phyloP scores from a whole-genome alignment of 116 monocot genomes.

The Iris pallida region DNA sequence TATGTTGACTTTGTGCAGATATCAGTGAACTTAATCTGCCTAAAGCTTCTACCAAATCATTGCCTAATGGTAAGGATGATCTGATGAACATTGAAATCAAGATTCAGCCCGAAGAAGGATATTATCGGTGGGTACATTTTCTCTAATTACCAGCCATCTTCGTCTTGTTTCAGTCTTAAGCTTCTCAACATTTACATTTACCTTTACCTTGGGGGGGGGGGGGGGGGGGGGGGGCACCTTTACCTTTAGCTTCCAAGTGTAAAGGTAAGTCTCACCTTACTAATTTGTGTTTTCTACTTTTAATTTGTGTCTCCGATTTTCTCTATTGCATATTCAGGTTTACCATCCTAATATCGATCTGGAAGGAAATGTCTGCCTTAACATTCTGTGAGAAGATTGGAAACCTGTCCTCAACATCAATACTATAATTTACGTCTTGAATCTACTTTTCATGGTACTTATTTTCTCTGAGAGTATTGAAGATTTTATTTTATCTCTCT shows the following conservation, averaged over 20 bases:
- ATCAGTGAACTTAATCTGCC: slow-evolving; percentile 1
- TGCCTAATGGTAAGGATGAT: neutral
- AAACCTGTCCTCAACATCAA: slow-evolving; percentile 98
- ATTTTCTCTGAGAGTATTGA: no score
- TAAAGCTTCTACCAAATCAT: slow-evolving; percentile 1
- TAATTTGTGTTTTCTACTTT: no score
- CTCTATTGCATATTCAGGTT: slow-evolving; percentile 44
- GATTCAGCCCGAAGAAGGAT: neutral
- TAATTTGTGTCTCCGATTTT: no score
- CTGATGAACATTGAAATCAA: neutral
- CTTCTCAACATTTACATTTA: no score
- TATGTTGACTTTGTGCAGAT: no score
- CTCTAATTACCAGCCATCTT: neutral
- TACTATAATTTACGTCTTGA: slow-evolving; percentile 89
- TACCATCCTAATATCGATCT: slow-evolving; percentile 97
- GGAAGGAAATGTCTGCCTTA: slow-evolving; percentile 97
- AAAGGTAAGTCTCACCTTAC: no score
- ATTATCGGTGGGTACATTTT: neutral
- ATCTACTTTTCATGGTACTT: slow-evolving; percentile 88
- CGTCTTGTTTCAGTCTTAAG: no score
- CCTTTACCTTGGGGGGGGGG: no score
- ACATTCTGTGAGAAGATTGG: slow-evolving; percentile 97
- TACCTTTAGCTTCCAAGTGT: slow-evolving; percentile 70
- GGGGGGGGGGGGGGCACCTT: slow-evolving; percentile 85
- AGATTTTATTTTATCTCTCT: no score